Evolutionary conservation across 805 yeast genomes (phyloP).

Genomic region (Monosporozyma aerobia): DNA sequence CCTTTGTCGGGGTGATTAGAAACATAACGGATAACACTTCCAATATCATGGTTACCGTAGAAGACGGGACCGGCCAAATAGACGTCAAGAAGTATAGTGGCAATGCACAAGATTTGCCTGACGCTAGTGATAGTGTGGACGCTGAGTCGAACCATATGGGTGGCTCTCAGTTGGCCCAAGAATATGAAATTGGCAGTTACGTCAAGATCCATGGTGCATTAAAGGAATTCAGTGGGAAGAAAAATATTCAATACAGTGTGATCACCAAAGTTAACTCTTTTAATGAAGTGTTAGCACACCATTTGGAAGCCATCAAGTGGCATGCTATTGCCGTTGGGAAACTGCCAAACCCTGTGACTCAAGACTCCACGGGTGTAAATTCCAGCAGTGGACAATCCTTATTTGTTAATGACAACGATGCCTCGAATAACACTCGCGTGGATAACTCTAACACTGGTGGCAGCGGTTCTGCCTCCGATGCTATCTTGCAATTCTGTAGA

Average conservation of each 20-base stretch:
- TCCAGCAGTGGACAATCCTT: constrained; percentile 23
- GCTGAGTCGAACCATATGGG: constrained; percentile 9
- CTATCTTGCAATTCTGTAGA: constrained; percentile 40
- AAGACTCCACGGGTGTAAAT: constrained; percentile 12
- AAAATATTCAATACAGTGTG: constrained; percentile 54
- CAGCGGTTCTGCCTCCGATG: constrained; percentile 32
- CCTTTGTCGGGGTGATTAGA: constrained; percentile 64
- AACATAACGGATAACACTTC: constrained; percentile 51
- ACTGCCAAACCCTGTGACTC: constrained; percentile 13
- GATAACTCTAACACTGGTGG: constrained; percentile 5
- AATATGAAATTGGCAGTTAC: constrained; percentile 42
- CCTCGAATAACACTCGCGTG: constrained; percentile 15
- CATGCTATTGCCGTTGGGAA: constrained; percentile 51
- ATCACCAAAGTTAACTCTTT: constrained; percentile 50
- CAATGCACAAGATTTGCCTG: constrained; percentile 28
- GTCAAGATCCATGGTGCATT: constrained; percentile 50
- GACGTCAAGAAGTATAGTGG: constrained; percentile 59
- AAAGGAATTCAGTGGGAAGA: constrained; percentile 53
- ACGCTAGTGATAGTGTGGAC: constrained; percentile 24
- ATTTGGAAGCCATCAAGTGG: constrained; percentile 50
- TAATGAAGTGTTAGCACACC: constrained; percentile 62
- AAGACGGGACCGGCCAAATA: constrained; percentile 68
- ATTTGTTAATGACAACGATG: constrained; percentile 37
- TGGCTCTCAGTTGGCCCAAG: constrained; percentile 29
- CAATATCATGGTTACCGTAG: constrained; percentile 49